Conservation (phyloP, 1,139 yeast species). For the Debaryomycetaceae sp. region DNA sequence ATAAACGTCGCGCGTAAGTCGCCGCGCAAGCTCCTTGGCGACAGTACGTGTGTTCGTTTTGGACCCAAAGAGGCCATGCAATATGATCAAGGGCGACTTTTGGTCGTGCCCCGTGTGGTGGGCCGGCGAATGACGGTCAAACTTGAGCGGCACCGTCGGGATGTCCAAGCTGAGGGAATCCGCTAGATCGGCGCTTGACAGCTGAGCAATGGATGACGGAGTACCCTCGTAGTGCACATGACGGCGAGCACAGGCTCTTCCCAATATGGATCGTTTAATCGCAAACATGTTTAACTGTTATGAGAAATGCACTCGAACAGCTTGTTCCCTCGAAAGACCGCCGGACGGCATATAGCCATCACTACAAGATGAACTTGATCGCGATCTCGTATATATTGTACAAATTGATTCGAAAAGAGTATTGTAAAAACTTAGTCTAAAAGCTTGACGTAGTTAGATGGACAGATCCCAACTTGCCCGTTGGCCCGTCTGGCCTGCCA, state of each 20-base stretch:
- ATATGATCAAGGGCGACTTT: constrained; percentile 58
- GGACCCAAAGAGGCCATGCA: constrained; percentile 91
- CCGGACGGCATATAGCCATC: too few species aligned
- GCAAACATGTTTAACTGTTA: not conserved
- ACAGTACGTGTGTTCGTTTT: constrained; percentile 74
- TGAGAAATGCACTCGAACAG: not conserved
- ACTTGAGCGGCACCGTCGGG: constrained; percentile 27
- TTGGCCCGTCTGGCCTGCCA: constrained; percentile 92
- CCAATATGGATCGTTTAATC: not conserved
- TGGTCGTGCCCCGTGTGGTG: constrained; percentile 9
- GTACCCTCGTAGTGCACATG: constrained; percentile 6
- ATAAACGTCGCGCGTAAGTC: constrained; percentile 48
- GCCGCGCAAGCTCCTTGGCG: constrained; percentile 45
- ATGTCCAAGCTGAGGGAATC: constrained; percentile 23
- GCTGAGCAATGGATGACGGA: constrained; percentile 5
- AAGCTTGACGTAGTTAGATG: constrained; percentile 86
- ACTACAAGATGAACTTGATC: too few species aligned
- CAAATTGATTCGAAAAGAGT: not conserved
- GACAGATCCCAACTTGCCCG: constrained; percentile 96
- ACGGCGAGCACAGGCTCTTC: not conserved
- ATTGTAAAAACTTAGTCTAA: constrained; percentile 24
- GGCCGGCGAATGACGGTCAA: constrained; percentile 27
- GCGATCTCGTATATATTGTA: not conserved
- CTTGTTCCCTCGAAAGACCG: too few species aligned
- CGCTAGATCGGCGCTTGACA: constrained; percentile 15